Evolutionary conservation across 1,284 basidiomycete genomes (phyloP), one percentile per base, ranked within the genome.

Genomic region (Rhodofomes roseus): DNA sequence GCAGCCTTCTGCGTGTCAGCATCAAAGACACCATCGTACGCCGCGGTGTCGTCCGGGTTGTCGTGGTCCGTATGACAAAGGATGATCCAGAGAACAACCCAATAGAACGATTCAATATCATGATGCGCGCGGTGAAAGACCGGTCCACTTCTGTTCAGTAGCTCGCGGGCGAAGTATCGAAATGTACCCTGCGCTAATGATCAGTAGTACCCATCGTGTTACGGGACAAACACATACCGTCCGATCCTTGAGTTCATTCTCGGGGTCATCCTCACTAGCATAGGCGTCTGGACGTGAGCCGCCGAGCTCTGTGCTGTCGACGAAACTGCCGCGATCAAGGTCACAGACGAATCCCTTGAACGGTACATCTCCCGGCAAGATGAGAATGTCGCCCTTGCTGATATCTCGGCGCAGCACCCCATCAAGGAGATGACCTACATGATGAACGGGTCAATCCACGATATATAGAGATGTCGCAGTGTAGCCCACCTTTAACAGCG

Each of bases 101-200:
- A 64, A 40, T 51, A 55, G 52, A 57, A 60, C 0, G 60, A 64
- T 25, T 64, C 63, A 2, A 64, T 54, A 31, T 64, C 63, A 23
- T 64, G 63, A 8, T 52, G 23, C 9, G 34, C 27, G 1, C 34
- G n/a, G 14, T 63, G 60, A 4, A 39, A 23, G 16, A 41, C 12
- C 8, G 14, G 8, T 7, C 8, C 31, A 7, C 12, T 14, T 7
- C 6, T 23, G 9, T 22, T 9, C n/a, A 51, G 22, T 0, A 58
- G 37, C 16, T 48, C 50, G 22, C 54, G 7, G 37, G 37, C 37
- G 16, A 16, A 39, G 16, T 39, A 39, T 4, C 37, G 37, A 39
- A 39, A 39, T 4, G 14, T 8, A 4, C 14, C 37, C 37, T 39
- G n/a, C n/a, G n/a, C n/a, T n/a, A n/a, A n/a, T n/a, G n/a, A n/a